A percentile compares a stretch with the other conserved stretches of the same genome.
These are phyloP conservation scores for Geum urbanum DNA, from an alignment of 306 rosid genomes.

Conservation along the genomic window DNA sequence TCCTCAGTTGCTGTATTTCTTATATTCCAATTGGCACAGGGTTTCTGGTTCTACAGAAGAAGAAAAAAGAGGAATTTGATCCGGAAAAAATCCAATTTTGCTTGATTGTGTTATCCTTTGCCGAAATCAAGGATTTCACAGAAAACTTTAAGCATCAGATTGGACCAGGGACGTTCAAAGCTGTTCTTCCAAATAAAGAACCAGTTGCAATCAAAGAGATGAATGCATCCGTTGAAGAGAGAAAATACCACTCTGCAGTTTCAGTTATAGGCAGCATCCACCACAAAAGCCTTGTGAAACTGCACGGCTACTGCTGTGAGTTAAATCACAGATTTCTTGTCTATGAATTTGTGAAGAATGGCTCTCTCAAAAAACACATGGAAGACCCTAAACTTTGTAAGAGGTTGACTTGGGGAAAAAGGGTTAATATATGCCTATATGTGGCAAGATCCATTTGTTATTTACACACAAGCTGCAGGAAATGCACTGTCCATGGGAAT, in stretches of 20 bases:
- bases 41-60: constrained; percentile 46
- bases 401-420: constrained; percentile 65
- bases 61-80: constrained; percentile 31
- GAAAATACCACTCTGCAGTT: constrained; percentile 58
- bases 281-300: constrained; percentile 70
- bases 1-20: constrained; percentile 43
- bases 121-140: constrained; percentile 60
- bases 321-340: constrained; percentile 44
- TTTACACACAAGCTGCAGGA: constrained; percentile 74
- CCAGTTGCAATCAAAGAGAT: constrained; percentile 49
- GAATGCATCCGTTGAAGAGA: constrained; percentile 50
- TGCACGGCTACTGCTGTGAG: constrained; percentile 84
- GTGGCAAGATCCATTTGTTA: constrained; percentile 67
- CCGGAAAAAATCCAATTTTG: constrained; percentile 33
- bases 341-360: constrained; percentile 55
- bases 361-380: constrained; percentile 50
- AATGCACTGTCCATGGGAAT: constrained; percentile 69
- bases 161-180: constrained; percentile 61
- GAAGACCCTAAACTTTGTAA: constrained; percentile 50
- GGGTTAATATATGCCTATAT: constrained; percentile 59
- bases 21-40: constrained; percentile 51
- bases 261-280: constrained; percentile 55
- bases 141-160: constrained; percentile 49
- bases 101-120: constrained; percentile 46
- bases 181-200: constrained; percentile 41